Conservation (phyloP, 2,329 filamentous ascomycete species). For the Fusarium goolgardi region DNA sequence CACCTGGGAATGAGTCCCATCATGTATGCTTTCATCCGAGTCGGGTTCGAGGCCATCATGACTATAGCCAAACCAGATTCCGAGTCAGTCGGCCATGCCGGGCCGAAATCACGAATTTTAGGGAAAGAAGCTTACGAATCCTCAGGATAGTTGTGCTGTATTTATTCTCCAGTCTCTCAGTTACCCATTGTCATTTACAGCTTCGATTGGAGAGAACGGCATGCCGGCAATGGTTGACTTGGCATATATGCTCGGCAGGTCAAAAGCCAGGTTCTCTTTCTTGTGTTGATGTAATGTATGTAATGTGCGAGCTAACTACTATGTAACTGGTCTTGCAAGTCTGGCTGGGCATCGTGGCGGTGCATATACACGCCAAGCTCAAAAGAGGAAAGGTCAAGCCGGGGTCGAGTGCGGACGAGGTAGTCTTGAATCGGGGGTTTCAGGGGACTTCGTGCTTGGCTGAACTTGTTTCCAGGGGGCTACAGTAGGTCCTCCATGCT, state of each 20-base stretch:
- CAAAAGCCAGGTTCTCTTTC: slow-evolving; percentile 15
- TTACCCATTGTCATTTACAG: slow-evolving; percentile 22
- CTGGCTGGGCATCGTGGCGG: slow-evolving; percentile 41
- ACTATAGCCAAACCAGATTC: slow-evolving; percentile 15
- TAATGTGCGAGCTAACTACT: neutral
- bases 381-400: slow-evolving; percentile 7
- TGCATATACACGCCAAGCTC: slow-evolving; percentile 29
- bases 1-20: neutral
- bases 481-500: slow-evolving; percentile 7
- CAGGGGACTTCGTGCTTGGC: slow-evolving; percentile 20
- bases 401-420: slow-evolving; percentile 3
- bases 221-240: slow-evolving; percentile 39
- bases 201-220: slow-evolving; percentile 38
- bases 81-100: slow-evolving; percentile 19
- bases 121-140: slow-evolving; percentile 21
- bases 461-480: slow-evolving; percentile 2
- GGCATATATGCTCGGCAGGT: slow-evolving; percentile 30
- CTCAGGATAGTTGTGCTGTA: slow-evolving; percentile 11
- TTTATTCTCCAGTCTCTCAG: slow-evolving; percentile 24
- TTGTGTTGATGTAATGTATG: slow-evolving; percentile 24
- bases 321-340: neutral
- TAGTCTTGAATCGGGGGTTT: slow-evolving; percentile 23
- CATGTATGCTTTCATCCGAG: neutral
- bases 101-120: slow-evolving; percentile 2
- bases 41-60: slow-evolving; percentile 15